phyloP scores from a whole-genome alignment of 75 land plant genomes.

The Selaginella moellendorffii region DNA sequence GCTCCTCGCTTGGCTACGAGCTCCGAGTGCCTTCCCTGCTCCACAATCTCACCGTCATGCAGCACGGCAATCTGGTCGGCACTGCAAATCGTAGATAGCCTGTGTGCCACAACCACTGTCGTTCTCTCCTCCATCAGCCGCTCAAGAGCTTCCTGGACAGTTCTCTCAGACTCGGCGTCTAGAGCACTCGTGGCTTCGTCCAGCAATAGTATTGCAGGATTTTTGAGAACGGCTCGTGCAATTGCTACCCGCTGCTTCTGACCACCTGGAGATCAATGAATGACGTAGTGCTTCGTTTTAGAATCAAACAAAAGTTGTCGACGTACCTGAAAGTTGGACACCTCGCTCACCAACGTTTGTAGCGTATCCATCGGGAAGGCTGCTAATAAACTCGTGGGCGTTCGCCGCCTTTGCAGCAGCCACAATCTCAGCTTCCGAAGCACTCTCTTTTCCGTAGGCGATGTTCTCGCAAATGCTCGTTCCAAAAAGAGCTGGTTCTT shows the following conservation, averaged over 20 bases:
- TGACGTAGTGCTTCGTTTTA: no score
- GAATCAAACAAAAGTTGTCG: no score
- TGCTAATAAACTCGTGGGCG: constrained; percentile 2
- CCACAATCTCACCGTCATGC: no score
- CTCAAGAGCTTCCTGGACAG: no score
- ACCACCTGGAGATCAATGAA: no score
- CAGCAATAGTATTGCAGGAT: no score
- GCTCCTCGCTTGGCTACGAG: no score
- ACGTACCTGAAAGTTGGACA: constrained; percentile 37
- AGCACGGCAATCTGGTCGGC: no score
- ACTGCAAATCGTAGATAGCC: no score
- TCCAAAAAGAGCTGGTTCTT: background rate
- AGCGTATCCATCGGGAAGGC: background rate
- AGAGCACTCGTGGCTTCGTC: constrained; percentile 42
- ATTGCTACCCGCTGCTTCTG: constrained; percentile 47
- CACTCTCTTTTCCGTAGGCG: background rate
- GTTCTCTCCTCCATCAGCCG: constrained; percentile 32
- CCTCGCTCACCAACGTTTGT: constrained; percentile 25
- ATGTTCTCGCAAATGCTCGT: background rate
- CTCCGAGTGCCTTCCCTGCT: no score
- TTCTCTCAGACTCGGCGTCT: constrained; percentile 35
- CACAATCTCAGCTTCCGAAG: constrained; percentile 1
- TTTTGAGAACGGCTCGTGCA: constrained; percentile 35
- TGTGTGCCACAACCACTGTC: constrained; percentile 16
- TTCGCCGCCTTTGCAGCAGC: constrained; percentile 11